Evolutionary conservation across 352 stramenopile genomes (phyloP), one percentile per base, ranked within the genome.

Genomic region (Pythium volutum): DNA sequence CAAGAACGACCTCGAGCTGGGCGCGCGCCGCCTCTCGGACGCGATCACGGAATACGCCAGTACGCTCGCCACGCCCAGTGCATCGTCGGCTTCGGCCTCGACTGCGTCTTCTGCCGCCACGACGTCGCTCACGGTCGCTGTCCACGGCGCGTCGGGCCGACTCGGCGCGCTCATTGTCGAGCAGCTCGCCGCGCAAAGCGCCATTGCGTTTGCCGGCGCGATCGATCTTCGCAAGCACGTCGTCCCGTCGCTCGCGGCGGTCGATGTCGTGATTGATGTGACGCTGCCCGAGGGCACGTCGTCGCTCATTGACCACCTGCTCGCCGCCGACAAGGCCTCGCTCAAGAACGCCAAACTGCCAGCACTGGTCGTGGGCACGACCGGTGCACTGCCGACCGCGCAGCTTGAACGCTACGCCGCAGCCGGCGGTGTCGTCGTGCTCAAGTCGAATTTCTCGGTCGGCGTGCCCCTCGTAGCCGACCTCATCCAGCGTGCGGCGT

Each of bases 381-480:
- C 85, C 8, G 85, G 81, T 27, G 64, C 67, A 48, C 53, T 91
- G 49, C 78, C 81, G 0, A 81, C 67, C 31, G 75, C 76, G 29
- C 68, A 77, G 36, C 69, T 95, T 16, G 78, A 86, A 43, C 69
- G 72, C 31, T 91, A 91, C 68, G 75, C 72, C 5, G 73, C 84
- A 49, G 66, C 83, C 47, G 52, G 60, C 33, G 79, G 77, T 0
- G 64, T 82, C 1, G 80, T 95, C 16, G 75, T 84, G 39, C 71
- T 91, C 46, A 86, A 86, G 69, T 90, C 79, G 16, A 95, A 95
- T 70, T 95, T 95, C 66, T 91, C 81, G 45, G 76, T 93, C 11
- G 85, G 85, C 48, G 85, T 95, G 64, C 81, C 82, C 8, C 81
- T 95, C 39, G 73, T 95, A 54, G 75, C 74, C 9, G 80, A 91